phyloP scores from a whole-genome alignment of 2,329 filamentous ascomycete genomes.

The Hymenoscyphus occultus region DNA sequence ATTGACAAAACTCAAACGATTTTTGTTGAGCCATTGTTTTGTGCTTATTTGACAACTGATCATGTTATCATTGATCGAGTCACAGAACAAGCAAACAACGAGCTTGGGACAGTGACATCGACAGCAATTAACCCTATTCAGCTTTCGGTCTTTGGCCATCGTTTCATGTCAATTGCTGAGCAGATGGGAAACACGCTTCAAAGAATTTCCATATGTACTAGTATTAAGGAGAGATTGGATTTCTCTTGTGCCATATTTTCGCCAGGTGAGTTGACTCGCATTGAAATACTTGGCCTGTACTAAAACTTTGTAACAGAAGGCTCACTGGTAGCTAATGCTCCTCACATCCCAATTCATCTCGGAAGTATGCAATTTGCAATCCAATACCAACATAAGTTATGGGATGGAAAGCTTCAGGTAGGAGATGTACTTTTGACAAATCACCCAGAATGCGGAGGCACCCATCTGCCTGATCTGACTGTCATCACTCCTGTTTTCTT shows the following conservation, averaged over 20 bases:
- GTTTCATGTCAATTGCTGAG: constrained; percentile 81
- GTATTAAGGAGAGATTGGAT: constrained; percentile 77
- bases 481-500: constrained; percentile 77
- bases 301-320: constrained; percentile 45
- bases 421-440: constrained; percentile 81
- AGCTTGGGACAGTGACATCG: constrained; percentile 14
- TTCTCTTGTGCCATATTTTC: constrained; percentile 76
- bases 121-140: constrained; percentile 67
- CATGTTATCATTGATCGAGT: constrained; percentile 75
- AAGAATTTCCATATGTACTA: constrained; percentile 73
- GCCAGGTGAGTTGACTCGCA: constrained; percentile 35
- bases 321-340: constrained; percentile 76
- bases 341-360: constrained; percentile 55
- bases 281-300: not conserved
- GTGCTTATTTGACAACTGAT: constrained; percentile 63
- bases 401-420: constrained; percentile 69
- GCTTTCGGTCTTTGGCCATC: constrained; percentile 72
- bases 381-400: constrained; percentile 70
- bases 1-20: constrained; percentile 88
- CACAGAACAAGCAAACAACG: constrained; percentile 5
- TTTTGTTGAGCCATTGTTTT: constrained; percentile 74
- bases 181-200: constrained; percentile 77
- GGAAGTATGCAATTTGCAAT: constrained; percentile 42
- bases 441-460: constrained; percentile 56
- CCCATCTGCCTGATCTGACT: constrained; percentile 80